phyloP scores from a whole-genome alignment of 31 red algal genomes.

The Porphyra umbilicalis region DNA sequence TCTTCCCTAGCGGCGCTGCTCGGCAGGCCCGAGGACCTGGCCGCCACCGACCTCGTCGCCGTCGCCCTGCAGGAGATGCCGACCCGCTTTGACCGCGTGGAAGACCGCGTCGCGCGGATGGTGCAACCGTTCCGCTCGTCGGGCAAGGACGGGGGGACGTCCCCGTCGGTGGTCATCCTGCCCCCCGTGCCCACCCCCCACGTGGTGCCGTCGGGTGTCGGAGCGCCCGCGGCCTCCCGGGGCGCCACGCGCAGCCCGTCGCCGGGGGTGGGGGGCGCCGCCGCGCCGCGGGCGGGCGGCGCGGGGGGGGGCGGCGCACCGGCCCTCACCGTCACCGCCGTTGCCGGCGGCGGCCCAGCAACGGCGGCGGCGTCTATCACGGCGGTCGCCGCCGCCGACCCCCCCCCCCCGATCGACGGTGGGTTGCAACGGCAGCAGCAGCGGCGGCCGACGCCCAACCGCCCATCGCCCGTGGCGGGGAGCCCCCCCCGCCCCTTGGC shows the following conservation, averaged over 20 bases:
- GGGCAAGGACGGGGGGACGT: neutral
- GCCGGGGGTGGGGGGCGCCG: neutral
- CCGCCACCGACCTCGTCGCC: constrained; percentile 31
- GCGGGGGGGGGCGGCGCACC: too few species aligned
- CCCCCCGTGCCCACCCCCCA: too few species aligned
- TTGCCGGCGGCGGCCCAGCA: too few species aligned
- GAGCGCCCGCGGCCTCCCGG: neutral
- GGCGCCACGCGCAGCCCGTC: neutral
- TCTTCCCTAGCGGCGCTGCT: constrained; percentile 13
- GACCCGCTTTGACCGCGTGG: neutral
- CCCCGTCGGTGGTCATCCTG: too few species aligned
- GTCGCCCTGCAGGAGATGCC: constrained; percentile 67
- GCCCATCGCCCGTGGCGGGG: too few species aligned
- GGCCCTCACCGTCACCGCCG: too few species aligned
- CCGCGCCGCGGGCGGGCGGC: neutral
- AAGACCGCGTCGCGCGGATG: neutral
- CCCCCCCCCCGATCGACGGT: too few species aligned
- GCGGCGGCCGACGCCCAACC: too few species aligned
- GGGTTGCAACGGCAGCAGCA: too few species aligned
- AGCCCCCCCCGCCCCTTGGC: too few species aligned
- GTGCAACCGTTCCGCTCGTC: neutral
- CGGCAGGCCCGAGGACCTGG: constrained; percentile 7
- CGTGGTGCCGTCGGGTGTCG: neutral
- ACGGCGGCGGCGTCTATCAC: too few species aligned
- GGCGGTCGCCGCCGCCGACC: too few species aligned